Evolutionary conservation across 148 eudicot genomes (phyloP), one percentile per base, ranked within the genome.

Genomic region (Polygonum aviculare): DNA sequence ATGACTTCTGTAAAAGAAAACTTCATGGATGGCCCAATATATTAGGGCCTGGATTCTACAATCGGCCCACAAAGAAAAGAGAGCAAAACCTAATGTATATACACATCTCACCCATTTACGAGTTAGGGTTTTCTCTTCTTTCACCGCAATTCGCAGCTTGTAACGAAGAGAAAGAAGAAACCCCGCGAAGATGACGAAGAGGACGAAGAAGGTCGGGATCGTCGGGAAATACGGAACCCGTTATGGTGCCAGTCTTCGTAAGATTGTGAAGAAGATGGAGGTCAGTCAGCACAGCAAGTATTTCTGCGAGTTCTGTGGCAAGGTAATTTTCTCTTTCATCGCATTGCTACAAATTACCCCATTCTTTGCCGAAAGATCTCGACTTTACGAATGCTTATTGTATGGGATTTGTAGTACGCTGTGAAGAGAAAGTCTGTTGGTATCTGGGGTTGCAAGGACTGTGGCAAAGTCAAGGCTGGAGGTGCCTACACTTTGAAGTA

Each of bases 381-480:
- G 55, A 51, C 55, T 3, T 51, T 51, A 15, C 4, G 31, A 60
- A 10, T 22, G 10, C 36, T 60, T 2, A 60, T 73, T 44, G 47
- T 1, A 6, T 44, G 11, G 47, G 47, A 12, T 80, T 81, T 82
- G 54, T 85, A 92, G 97, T 92, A 86, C 48, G 93, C 97, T 0
- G 97, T 92, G 90, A 92, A 92, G 87, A 88, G 97, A 74, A 81
- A 92, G 79, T 88, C 93, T 45, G 97, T 92, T 1, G 97, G 97
- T n/a, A 92, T 92, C 12, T 92, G 97, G 97, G 97, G 97, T 7
- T 92, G 97, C 93, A 92, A 92, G 85, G 97, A 92, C 78, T 92
- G 97, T 73, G 97, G 97, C 40, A 92, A 92, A 81, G 94, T 90
- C 77, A 92, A 92, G 72, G 94, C 97, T 12, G 97, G 97, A 78